Evolutionary conservation across 2,329 filamentous ascomycete genomes (phyloP), one percentile per base, ranked within the genome.

Genomic region (Cyphellophora attinorum): DNA sequence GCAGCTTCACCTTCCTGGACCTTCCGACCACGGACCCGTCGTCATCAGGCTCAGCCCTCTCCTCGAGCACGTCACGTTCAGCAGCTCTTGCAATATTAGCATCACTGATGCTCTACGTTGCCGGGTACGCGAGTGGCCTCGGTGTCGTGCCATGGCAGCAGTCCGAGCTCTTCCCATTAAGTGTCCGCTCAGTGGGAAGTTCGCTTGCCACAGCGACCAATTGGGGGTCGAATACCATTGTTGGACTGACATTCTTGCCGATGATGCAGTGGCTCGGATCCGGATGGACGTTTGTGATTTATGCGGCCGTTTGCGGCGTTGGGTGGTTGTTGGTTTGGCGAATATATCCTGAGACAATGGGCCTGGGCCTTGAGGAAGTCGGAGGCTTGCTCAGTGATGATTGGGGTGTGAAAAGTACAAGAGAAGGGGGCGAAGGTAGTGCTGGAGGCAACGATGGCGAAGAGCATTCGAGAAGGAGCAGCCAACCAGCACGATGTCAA

Each of bases 61-160:
- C 44, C 14, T 16, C 40, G 10, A 51, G 47, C 33, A 5, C 15
- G 18, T 14, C 27, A 29, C n/a, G n/a, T n/a, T n/a, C 10, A 4
- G 55, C 61, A 41, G 54, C 67, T 4, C 31, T 62, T 31, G 65
- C 79, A 12, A 80, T 95, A 28, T 70, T 95, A 2, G 43, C 74
- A 27, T 81, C 81, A 44, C 79, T 95, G 55, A 80, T 86, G 57
- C 48, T 85, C 5, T 95, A 93, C 57, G 86, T 93, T 2, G 81
- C 84, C 6, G 70, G 80, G 1, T 96, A 93, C 54, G 89, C 89
- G 1, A 67, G 88, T 2, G 89, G 89, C 2, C 69, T 96, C 2
- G 89, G 89, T 6, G 93, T 86, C 49, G 85, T 96, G 3, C 88
- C 89, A 0, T 96, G 89, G 89, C 89, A 94, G 70, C 88, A 94